phyloP scores from a whole-genome alignment of 495 filamentous ascomycete genomes.

The Trichoderma orchidacearum region DNA sequence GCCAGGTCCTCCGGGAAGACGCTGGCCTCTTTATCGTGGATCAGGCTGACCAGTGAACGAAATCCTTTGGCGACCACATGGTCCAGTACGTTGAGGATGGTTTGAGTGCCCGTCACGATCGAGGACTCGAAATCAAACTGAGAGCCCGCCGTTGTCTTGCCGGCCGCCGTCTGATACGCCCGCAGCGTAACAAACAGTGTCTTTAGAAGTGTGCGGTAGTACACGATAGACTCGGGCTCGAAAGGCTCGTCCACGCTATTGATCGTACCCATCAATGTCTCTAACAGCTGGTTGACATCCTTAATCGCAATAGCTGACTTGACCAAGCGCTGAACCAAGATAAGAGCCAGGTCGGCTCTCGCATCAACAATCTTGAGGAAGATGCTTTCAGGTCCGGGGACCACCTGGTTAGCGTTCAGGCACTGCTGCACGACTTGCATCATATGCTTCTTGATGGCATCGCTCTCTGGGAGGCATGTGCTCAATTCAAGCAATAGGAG shows the following conservation, averaged over 20 bases:
- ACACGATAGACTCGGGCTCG: slow-evolving; percentile 44
- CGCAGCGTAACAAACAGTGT: slow-evolving; percentile 74
- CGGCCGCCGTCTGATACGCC: slow-evolving; percentile 23
- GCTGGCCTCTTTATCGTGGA: slow-evolving; percentile 44
- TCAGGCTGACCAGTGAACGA: slow-evolving; percentile 55
- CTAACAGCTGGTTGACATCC: slow-evolving; percentile 50
- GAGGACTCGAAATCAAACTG: background rate
- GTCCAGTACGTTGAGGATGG: slow-evolving; percentile 60
- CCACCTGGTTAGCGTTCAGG: slow-evolving; percentile 52
- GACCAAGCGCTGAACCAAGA: slow-evolving; percentile 62
- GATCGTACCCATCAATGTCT: slow-evolving; percentile 53
- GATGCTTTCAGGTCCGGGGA: slow-evolving; percentile 52
- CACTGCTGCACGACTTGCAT: slow-evolving; percentile 57
- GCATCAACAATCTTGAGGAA: slow-evolving; percentile 58
- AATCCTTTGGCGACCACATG: slow-evolving; percentile 71
- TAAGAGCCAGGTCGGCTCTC: slow-evolving; percentile 61
- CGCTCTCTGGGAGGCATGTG: slow-evolving; percentile 45
- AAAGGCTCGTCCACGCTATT: slow-evolving; percentile 50
- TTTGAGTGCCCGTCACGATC: slow-evolving; percentile 29
- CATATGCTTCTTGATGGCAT: slow-evolving; percentile 48
- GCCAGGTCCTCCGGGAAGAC: slow-evolving; percentile 61
- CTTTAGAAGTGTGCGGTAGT: slow-evolving; percentile 72
- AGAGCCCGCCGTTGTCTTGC: background rate
- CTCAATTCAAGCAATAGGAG: slow-evolving; percentile 75
- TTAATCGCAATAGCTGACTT: slow-evolving; percentile 42